These are phyloP conservation scores for Dittrichia graveolens DNA, from an alignment of 129 eudicot genomes.

Conservation along the genomic window DNA sequence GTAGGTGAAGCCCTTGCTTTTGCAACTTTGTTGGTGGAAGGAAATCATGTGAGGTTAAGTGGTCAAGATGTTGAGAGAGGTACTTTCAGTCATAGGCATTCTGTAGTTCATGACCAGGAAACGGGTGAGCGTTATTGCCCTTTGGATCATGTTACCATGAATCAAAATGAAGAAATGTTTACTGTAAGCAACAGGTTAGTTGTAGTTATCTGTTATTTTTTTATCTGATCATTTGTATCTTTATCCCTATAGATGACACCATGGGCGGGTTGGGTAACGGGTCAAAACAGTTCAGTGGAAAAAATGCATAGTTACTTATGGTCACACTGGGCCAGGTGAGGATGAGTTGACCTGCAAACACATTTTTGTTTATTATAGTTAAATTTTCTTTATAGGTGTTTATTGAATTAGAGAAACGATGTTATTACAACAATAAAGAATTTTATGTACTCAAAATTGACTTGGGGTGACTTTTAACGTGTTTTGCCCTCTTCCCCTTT, in stretches of 20 bases:
- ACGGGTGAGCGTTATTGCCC: constrained; percentile 90
- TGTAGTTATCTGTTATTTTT: neutral
- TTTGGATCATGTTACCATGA: constrained; percentile 63
- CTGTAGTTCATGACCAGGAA: constrained; percentile 92
- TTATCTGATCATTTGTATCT: neutral
- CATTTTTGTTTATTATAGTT: neutral
- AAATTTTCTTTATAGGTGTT: too few relatives aligned
- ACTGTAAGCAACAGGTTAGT: constrained; percentile 94
- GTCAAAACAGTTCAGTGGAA: neutral
- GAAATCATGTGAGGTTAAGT: constrained; percentile 92
- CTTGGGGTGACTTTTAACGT: neutral
- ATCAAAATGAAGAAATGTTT: constrained; percentile 91
- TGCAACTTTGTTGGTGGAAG: constrained; percentile 89
- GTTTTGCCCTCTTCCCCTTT: neutral
- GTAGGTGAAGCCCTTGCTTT: constrained; percentile 97
- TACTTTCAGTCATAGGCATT: constrained; percentile 93
- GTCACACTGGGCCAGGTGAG: neutral
- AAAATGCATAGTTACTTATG: neutral
- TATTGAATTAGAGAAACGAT: neutral
- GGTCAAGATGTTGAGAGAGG: constrained; percentile 99
- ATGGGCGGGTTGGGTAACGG: neutral
- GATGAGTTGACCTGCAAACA: neutral
- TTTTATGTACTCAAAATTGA: neutral
- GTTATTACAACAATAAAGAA: neutral
- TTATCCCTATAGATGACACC: neutral